Percentiles rank a stretch among this genome's conserved stretches.
Evolutionary conservation across 225 moss, liverwort and hornwort genomes (phyloP).

Genomic region (Sphagnum tenellum): DNA sequence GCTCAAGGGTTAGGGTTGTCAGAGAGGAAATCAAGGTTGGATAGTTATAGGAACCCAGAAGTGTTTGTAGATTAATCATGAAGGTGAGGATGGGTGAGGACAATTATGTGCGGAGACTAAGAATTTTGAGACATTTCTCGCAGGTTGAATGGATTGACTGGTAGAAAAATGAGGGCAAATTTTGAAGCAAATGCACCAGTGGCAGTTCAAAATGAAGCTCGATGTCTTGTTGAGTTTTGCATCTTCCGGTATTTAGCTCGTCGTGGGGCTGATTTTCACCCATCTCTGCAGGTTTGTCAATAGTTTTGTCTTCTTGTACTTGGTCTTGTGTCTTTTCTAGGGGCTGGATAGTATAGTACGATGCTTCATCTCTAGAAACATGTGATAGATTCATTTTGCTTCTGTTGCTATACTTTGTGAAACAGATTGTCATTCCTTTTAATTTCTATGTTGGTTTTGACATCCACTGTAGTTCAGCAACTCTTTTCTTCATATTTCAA

Average conservation of each 20-base stretch:
- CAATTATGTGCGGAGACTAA: background rate
- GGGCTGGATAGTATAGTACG: background rate
- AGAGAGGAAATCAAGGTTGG: background rate
- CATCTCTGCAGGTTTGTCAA: constrained; percentile 57
- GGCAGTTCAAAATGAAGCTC: constrained; percentile 62
- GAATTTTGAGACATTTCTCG: constrained; percentile 10
- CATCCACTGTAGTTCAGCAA: too few relatives aligned
- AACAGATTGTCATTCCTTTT: too few relatives aligned
- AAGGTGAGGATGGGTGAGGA: background rate
- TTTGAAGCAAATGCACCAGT: constrained; percentile 73
- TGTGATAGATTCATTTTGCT: background rate
- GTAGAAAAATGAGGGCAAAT: constrained; percentile 80
- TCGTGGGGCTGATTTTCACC: constrained; percentile 67
- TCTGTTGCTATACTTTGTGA: too few relatives aligned
- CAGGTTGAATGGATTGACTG: constrained; percentile 89
- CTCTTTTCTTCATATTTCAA: too few relatives aligned
- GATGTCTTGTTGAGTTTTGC: constrained; percentile 77
- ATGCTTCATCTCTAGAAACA: background rate
- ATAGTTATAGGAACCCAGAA: background rate
- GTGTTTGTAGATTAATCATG: background rate
- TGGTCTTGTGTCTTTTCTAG: constrained; percentile 3
- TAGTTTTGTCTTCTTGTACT: background rate
- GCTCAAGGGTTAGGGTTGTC: too few relatives aligned
- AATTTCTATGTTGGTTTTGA: too few relatives aligned
- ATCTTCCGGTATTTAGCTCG: constrained; percentile 77